phyloP scores from a whole-genome alignment of 352 stramenopile species.

The Globisporangium abappressorium region DNA sequence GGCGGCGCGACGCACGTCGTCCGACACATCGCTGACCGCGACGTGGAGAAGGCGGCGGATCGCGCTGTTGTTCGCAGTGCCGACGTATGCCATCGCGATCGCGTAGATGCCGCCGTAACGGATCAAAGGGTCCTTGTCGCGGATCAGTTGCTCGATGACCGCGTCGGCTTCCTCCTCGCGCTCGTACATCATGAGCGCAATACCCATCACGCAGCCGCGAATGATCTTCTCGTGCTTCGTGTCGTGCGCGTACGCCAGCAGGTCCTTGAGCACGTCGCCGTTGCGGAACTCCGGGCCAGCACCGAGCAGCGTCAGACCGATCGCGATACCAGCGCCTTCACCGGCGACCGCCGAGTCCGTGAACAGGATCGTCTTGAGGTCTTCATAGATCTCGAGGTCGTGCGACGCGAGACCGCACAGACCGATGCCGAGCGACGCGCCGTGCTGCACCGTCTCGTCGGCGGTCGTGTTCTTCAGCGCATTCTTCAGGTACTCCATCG shows the following conservation, averaged over 20 bases:
- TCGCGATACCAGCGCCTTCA: constrained; percentile 96
- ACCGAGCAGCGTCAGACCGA: constrained; percentile 97
- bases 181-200: constrained; percentile 98
- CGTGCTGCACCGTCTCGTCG: constrained; percentile 98
- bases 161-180: constrained; percentile 95
- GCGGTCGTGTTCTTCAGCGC: constrained; percentile 81
- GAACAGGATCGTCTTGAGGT: constrained; percentile 97
- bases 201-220: constrained; percentile 95
- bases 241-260: constrained; percentile 97
- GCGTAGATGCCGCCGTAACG: constrained; percentile 98
- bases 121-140: constrained; percentile 97
- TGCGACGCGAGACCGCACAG: constrained; percentile 94
- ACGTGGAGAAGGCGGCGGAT: constrained; percentile 97
- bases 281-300: constrained; percentile 86
- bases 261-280: constrained; percentile 87
- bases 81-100: constrained; percentile 96
- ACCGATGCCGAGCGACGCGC: constrained; percentile 96
- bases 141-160: constrained; percentile 96
- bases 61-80: constrained; percentile 96
- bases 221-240: constrained; percentile 99
- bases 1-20: constrained; percentile 97
- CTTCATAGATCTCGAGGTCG: constrained; percentile 94
- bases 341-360: constrained; percentile 97
- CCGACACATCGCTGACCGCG: constrained; percentile 97
- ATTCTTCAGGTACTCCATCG: constrained; percentile 86